These are phyloP conservation scores for Olyra latifolia DNA, from an alignment of 176 grass and related monocot species.

Conservation along the genomic window DNA sequence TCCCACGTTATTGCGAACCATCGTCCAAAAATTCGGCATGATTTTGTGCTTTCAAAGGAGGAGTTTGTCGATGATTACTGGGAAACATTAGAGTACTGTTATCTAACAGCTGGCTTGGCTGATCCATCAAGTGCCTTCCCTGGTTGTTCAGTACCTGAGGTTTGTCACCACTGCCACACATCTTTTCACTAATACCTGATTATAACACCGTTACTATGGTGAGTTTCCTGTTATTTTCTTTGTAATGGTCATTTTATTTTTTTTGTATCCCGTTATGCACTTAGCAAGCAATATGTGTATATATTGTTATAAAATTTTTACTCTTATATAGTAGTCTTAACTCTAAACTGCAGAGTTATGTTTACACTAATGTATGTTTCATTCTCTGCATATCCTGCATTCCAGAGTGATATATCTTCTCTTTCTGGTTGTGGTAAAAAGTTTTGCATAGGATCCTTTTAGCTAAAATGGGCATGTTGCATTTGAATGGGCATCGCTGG, in stretches of 20 bases:
- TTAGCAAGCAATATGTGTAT: background rate
- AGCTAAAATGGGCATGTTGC: background rate
- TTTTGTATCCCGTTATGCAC: background rate
- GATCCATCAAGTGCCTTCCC: conserved; percentile 78
- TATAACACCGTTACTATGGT: background rate
- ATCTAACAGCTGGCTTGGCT: conserved; percentile 55
- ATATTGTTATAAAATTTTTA: background rate
- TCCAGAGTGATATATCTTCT: background rate
- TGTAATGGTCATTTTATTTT: conserved; percentile 19
- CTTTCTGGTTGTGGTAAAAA: background rate
- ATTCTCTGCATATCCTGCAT: background rate
- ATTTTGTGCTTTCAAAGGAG: conserved; percentile 79
- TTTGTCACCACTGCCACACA: conserved; percentile 28
- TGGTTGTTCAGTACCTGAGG: conserved; percentile 88
- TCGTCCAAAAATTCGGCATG: conserved; percentile 68
- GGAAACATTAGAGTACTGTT: conserved; percentile 96
- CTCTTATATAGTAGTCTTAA: background rate
- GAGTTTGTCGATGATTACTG: conserved; percentile 85
- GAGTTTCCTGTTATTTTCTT: conserved; percentile 9
- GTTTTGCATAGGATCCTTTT: background rate
- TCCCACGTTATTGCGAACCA: conserved; percentile 42
- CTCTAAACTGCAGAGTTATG: background rate
- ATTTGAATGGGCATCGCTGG: background rate
- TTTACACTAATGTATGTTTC: background rate
- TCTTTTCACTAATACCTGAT: conserved; percentile 14